Evolutionary conservation across 352 stramenopile genomes (phyloP).

Genomic region (Globisporangium iwayamae): DNA sequence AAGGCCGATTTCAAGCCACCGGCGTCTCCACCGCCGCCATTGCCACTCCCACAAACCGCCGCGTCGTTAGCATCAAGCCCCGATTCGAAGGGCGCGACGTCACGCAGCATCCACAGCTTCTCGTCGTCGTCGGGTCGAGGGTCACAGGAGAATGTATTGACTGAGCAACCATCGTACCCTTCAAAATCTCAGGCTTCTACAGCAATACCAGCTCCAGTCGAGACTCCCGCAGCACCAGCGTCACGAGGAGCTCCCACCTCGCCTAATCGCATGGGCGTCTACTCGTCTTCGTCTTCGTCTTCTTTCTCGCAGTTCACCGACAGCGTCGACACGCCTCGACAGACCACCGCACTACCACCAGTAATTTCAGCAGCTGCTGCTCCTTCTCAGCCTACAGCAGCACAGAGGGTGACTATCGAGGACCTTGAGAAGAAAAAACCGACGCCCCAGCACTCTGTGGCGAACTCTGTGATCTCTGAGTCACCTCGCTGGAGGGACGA

Average conservation of each 20-base stretch:
- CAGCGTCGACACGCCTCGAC: not conserved
- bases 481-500: slow-evolving; percentile 30
- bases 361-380: not conserved
- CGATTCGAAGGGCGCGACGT: not conserved
- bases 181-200: not conserved
- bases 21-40: not conserved
- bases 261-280: slow-evolving; percentile 9
- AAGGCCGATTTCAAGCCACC: slow-evolving; percentile 16
- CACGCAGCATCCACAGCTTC: not conserved
- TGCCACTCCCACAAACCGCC: slow-evolving; percentile 18
- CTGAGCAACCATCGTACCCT: not conserved
- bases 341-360: not conserved
- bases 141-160: not conserved
- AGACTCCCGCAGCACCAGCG: not conserved
- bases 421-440: slow-evolving; percentile 2
- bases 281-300: slow-evolving; percentile 15
- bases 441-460: not conserved
- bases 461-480: slow-evolving; percentile 13
- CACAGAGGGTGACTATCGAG: not conserved
- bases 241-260: not conserved
- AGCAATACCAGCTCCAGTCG: not conserved
- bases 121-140: slow-evolving; percentile 5
- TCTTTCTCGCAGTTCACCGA: slow-evolving; percentile 13
- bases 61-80: slow-evolving; percentile 1
- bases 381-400: not conserved